Percentiles rank a stretch among this genome's conserved stretches.
These are phyloP conservation scores for Tulasnella sp. DNA, from an alignment of 768 basidiomycete species.

Conservation along the genomic window DNA sequence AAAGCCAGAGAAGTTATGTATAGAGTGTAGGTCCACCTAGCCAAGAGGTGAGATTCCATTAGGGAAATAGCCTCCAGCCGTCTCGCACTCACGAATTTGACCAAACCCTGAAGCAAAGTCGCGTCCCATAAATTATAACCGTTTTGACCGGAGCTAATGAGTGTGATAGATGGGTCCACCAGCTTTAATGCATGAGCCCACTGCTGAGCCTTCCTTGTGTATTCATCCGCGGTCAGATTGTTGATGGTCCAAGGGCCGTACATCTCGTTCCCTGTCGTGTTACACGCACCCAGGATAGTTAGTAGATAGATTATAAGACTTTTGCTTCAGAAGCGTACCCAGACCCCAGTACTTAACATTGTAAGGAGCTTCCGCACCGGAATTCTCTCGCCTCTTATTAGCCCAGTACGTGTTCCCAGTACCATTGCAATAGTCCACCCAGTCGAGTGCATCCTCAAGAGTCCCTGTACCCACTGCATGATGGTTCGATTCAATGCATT, in stretches of 20 bases:
- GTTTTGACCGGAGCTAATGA: constrained; percentile 57
- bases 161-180: constrained; percentile 58
- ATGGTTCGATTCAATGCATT: too few species aligned
- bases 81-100: constrained; percentile 23
- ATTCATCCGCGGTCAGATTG: constrained; percentile 61
- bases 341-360: constrained; percentile 44
- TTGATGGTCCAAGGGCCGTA: constrained; percentile 47
- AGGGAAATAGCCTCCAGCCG: not conserved
- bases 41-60: not conserved
- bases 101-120: constrained; percentile 42
- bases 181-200: constrained; percentile 65
- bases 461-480: constrained; percentile 59
- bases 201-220: constrained; percentile 58
- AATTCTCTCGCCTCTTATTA: constrained; percentile 60
- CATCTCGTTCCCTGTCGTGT: constrained; percentile 31
- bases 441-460: constrained; percentile 60
- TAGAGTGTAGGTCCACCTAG: constrained; percentile 27
- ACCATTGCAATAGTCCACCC: constrained; percentile 68
- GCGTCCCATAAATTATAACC: constrained; percentile 48
- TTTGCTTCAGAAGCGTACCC: constrained; percentile 46
- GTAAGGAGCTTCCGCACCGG: constrained; percentile 56
- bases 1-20: constrained; percentile 18
- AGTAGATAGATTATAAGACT: not conserved
- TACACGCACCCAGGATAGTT: not conserved
- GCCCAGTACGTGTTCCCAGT: constrained; percentile 57